A percentile compares a stretch with the other conserved stretches of the same genome.
Evolutionary conservation across 2,329 filamentous ascomycete species (phyloP).

Genomic region (Apiospora sp.): DNA sequence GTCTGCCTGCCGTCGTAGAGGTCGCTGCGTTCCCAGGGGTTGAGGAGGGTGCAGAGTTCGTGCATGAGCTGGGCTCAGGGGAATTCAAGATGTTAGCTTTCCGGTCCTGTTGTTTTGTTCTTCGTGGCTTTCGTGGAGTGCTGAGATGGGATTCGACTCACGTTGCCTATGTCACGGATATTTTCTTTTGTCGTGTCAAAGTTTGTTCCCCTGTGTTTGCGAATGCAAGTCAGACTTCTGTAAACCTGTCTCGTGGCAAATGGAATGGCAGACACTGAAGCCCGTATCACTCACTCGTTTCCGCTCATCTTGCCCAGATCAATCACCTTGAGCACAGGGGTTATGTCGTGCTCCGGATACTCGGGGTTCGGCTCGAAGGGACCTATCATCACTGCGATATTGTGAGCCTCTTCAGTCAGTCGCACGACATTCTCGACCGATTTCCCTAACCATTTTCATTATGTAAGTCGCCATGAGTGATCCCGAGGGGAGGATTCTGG

Average conservation of each 20-base stretch:
- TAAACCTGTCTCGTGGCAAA: background rate
- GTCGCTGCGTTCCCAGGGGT: background rate
- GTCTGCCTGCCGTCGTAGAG: background rate
- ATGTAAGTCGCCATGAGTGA: constrained; percentile 16
- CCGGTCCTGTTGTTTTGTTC: background rate
- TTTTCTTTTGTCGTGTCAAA: background rate
- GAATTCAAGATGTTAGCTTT: background rate
- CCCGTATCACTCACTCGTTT: background rate
- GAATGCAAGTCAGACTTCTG: background rate
- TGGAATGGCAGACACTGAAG: background rate
- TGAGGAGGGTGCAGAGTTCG: background rate
- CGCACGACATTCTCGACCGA: too few species aligned
- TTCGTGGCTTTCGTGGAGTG: background rate
- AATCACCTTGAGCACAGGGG: constrained; percentile 10
- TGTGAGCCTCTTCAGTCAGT: too few species aligned
- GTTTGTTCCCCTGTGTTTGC: background rate
- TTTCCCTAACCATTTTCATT: constrained; percentile 17
- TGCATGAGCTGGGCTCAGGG: background rate
- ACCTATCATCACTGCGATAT: constrained; percentile 6
- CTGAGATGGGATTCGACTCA: background rate
- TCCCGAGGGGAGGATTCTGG: background rate
- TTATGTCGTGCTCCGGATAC: constrained; percentile 11
- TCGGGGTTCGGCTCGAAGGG: background rate
- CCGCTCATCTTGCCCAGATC: background rate
- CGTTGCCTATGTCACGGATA: background rate